phyloP scores from a whole-genome alignment of 2,329 filamentous ascomycete species.

The Clarireedia paspali region DNA sequence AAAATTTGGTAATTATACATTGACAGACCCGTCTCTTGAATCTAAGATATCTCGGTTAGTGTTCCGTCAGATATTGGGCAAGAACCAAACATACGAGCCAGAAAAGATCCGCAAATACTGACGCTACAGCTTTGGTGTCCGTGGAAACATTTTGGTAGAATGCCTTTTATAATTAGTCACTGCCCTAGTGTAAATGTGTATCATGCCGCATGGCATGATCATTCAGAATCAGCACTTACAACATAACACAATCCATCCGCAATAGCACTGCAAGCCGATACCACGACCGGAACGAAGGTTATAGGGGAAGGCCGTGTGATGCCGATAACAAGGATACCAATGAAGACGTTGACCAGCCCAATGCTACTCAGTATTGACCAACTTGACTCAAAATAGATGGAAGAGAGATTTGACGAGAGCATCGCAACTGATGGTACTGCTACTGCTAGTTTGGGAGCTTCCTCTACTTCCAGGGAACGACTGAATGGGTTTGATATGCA shows the following conservation, averaged over 20 bases:
- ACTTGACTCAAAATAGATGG: slow-evolving; percentile 34
- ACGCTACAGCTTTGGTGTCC: slow-evolving; percentile 29
- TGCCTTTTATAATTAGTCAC: slow-evolving; percentile 15
- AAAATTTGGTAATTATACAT: slow-evolving; percentile 47
- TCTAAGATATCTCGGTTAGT: slow-evolving; percentile 19
- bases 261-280: slow-evolving; percentile 32
- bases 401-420: neutral
- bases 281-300: slow-evolving; percentile 34
- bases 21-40: slow-evolving; percentile 38
- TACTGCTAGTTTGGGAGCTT: neutral
- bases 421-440: neutral
- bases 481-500: too few species aligned
- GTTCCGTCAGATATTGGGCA: neutral
- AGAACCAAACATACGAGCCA: slow-evolving; percentile 31
- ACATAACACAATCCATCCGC: slow-evolving; percentile 39
- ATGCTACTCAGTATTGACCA: slow-evolving; percentile 40
- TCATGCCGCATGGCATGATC: neutral
- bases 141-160: slow-evolving; percentile 30
- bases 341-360: slow-evolving; percentile 34
- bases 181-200: neutral
- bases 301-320: slow-evolving; percentile 35
- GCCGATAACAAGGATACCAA: slow-evolving; percentile 33
- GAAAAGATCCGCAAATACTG: slow-evolving; percentile 33
- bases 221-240: neutral
- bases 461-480: too few species aligned